Percentiles rank a stretch among this genome's conserved stretches.
phyloP scores from a whole-genome alignment of 305 asterid genomes.

The Rubia tinctorum region DNA sequence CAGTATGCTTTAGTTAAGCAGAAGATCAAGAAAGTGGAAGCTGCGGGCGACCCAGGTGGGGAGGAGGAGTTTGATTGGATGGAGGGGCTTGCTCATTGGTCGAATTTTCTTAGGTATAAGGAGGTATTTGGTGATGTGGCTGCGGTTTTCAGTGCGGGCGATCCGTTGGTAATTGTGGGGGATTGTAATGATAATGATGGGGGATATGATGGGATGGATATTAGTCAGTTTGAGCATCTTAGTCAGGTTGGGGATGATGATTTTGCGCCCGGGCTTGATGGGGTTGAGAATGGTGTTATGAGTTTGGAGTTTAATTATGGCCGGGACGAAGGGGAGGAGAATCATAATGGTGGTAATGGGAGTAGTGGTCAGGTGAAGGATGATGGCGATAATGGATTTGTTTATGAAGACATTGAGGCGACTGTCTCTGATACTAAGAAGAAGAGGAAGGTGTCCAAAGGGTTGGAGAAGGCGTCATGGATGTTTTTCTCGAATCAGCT shows the following conservation, averaged over 20 bases:
- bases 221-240: constrained; percentile 59
- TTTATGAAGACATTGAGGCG: constrained; percentile 63
- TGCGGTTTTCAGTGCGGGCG: constrained; percentile 36
- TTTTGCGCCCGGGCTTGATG: constrained; percentile 70
- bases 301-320: constrained; percentile 85
- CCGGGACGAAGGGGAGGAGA: constrained; percentile 67
- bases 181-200: constrained; percentile 61
- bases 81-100: constrained; percentile 86
- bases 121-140: constrained; percentile 87
- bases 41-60: constrained; percentile 36
- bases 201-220: constrained; percentile 70
- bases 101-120: constrained; percentile 81
- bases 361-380: constrained; percentile 51
- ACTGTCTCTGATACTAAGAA: constrained; percentile 49
- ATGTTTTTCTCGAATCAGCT: constrained; percentile 61
- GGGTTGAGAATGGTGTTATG: constrained; percentile 72
- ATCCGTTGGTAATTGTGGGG: constrained; percentile 38
- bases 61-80: constrained; percentile 86
- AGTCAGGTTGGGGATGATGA: constrained; percentile 61
- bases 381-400: constrained; percentile 45
- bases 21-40: constrained; percentile 73
- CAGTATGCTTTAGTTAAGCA: constrained; percentile 94
- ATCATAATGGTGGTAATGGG: constrained; percentile 42
- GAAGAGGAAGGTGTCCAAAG: constrained; percentile 66
- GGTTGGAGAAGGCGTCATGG: constrained; percentile 67